phyloP scores from a whole-genome alignment of 1,284 basidiomycete species.

The Blastosporella zonata region DNA sequence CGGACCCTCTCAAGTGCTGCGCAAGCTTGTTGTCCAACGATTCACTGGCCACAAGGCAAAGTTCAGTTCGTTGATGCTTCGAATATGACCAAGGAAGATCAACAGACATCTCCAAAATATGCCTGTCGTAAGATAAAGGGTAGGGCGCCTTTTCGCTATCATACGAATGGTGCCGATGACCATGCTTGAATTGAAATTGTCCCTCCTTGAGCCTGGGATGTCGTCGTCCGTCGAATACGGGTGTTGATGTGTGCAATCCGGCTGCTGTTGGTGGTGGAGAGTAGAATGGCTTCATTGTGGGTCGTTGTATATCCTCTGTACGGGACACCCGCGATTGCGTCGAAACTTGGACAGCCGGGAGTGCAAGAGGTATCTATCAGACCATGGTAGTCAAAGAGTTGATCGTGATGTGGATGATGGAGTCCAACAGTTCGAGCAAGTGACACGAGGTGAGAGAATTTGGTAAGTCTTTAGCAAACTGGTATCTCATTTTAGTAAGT shows the following conservation, averaged over 20 bases:
- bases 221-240: slow-evolving; percentile 31
- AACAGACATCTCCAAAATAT: slow-evolving; percentile 64
- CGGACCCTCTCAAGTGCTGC: slow-evolving; percentile 45
- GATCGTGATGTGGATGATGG: slow-evolving; percentile 18
- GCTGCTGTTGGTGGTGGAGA: slow-evolving; percentile 17
- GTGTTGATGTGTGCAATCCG: slow-evolving; percentile 11
- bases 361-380: slow-evolving; percentile 14
- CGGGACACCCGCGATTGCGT: background rate
- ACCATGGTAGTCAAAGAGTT: slow-evolving; percentile 16
- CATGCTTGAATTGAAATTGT: slow-evolving; percentile 55
- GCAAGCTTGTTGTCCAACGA: slow-evolving; percentile 55
- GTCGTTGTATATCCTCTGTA: no score
- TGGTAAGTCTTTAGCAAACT: background rate
- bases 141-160: slow-evolving; percentile 75
- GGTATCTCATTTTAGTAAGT: no score
- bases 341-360: slow-evolving; percentile 1
- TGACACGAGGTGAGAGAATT: slow-evolving; percentile 11
- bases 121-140: slow-evolving; percentile 63
- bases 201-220: slow-evolving; percentile 48
- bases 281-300: slow-evolving; percentile 13
- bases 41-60: slow-evolving; percentile 38
- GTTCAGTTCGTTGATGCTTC: slow-evolving; percentile 8
- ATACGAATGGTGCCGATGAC: slow-evolving; percentile 61
- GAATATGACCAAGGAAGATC: slow-evolving; percentile 6
- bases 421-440: slow-evolving; percentile 10